phyloP scores from a whole-genome alignment of 2,329 filamentous ascomycete species.

The Endothia cerciana region DNA sequence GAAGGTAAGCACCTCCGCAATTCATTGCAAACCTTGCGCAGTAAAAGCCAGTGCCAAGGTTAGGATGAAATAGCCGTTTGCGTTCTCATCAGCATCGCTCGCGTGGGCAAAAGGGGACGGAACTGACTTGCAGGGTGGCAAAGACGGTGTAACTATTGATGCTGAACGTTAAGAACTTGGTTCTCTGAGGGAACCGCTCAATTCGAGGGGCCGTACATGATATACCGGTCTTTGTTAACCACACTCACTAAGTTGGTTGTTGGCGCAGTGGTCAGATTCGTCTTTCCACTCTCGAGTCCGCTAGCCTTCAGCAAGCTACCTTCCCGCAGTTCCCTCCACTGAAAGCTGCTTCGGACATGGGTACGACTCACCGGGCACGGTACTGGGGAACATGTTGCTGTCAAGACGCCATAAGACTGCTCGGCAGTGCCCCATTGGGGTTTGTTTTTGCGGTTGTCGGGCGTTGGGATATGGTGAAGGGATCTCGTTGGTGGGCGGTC shows the following conservation, averaged over 20 bases:
- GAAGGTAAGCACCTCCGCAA: too few relatives aligned
- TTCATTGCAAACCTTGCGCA: too few relatives aligned
- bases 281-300: conserved; percentile 11
- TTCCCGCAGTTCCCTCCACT: conserved; percentile 15
- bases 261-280: conserved; percentile 14
- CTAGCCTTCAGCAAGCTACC: conserved; percentile 15
- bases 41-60: too few relatives aligned
- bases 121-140: too few relatives aligned
- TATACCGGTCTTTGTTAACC: not conserved
- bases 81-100: too few relatives aligned
- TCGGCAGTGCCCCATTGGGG: conserved; percentile 9
- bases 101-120: too few relatives aligned
- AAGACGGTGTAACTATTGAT: too few relatives aligned
- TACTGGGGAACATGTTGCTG: conserved; percentile 13
- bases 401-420: conserved; percentile 8
- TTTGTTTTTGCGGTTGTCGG: not conserved
- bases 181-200: too few relatives aligned
- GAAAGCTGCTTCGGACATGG: conserved; percentile 12
- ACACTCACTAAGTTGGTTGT: conserved; percentile 3
- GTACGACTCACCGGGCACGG: conserved; percentile 13
- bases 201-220: too few relatives aligned
- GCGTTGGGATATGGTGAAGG: not conserved
- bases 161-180: too few relatives aligned
- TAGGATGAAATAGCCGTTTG: too few relatives aligned
- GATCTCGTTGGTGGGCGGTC: not conserved